Percentiles rank a stretch among this genome's conserved stretches.
Conservation (phyloP, 2,329 filamentous ascomycete species). For the Fusarium burgessii region DNA sequence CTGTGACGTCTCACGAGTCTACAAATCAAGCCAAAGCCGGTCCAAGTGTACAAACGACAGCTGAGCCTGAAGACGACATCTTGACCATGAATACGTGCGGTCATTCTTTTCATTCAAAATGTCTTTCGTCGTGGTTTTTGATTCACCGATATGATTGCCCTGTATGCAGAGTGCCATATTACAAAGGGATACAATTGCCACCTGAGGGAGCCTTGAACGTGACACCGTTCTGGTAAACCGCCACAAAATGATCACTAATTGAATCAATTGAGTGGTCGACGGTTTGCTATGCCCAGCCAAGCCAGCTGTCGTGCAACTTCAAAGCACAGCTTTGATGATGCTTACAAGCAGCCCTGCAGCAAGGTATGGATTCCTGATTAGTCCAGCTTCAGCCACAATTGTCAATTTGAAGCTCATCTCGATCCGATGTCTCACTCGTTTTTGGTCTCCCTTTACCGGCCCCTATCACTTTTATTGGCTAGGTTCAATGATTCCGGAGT, state of each 20-base stretch:
- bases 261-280: constrained; percentile 5
- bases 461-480: neutral
- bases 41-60: neutral
- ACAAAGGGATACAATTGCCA: constrained; percentile 16
- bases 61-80: constrained; percentile 45
- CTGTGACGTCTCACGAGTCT: constrained; percentile 16
- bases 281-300: neutral
- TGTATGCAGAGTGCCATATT: constrained; percentile 54
- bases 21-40: neutral
- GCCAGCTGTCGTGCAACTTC: neutral
- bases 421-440: constrained; percentile 12
- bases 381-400: constrained; percentile 9
- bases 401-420: neutral
- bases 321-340: constrained; percentile 1
- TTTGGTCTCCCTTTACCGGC: neutral
- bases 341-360: constrained; percentile 9
- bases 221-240: constrained; percentile 37
- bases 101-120: constrained; percentile 56
- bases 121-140: constrained; percentile 56
- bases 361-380: constrained; percentile 1
- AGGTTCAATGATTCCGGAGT: neutral
- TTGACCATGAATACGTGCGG: constrained; percentile 53
- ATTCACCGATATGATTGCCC: constrained; percentile 54
- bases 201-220: constrained; percentile 31
- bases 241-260: constrained; percentile 20